phyloP scores from a whole-genome alignment of 2,329 filamentous ascomycete species.

The Aureobasidium sp. region DNA sequence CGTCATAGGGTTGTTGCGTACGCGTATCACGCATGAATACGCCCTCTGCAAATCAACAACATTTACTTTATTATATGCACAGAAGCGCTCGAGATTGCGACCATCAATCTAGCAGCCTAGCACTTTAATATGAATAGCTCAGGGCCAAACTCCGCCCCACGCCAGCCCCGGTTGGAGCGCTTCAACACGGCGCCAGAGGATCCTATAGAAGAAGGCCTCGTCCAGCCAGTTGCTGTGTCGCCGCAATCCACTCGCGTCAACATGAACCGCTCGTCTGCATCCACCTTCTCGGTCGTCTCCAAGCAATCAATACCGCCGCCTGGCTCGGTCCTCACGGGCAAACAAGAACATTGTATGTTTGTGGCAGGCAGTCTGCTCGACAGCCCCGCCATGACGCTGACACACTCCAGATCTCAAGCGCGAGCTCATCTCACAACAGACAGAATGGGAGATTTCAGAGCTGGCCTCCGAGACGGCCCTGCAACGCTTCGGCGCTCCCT shows the following conservation, averaged over 20 bases:
- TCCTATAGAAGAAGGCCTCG: slow-evolving; percentile 7
- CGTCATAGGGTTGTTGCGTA: not conserved
- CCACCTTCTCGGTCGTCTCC: slow-evolving; percentile 27
- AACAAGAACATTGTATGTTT: slow-evolving; percentile 88
- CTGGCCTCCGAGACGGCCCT: slow-evolving; percentile 92
- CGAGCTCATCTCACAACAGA: slow-evolving; percentile 86
- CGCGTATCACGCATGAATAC: slow-evolving; percentile 2
- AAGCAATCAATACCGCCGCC: slow-evolving; percentile 43
- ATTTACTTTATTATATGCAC: not conserved
- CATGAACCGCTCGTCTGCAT: slow-evolving; percentile 17
- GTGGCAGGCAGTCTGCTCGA: not conserved
- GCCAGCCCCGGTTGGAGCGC: slow-evolving; percentile 13
- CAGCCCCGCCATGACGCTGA: not conserved
- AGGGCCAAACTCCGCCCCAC: not conserved
- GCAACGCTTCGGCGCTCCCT: slow-evolving; percentile 90
- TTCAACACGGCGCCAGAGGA: slow-evolving; percentile 19
- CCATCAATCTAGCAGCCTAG: not conserved
- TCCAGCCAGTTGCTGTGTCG: slow-evolving; percentile 10
- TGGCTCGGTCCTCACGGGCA: slow-evolving; percentile 70
- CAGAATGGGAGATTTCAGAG: slow-evolving; percentile 82
- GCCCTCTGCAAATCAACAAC: not conserved
- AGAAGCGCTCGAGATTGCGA: not conserved
- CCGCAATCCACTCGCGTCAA: slow-evolving; percentile 12
- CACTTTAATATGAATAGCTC: not conserved
- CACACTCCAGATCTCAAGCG: slow-evolving; percentile 72